Conservation (phyloP, 257 asterid species). For the Capsicum pubescens region DNA sequence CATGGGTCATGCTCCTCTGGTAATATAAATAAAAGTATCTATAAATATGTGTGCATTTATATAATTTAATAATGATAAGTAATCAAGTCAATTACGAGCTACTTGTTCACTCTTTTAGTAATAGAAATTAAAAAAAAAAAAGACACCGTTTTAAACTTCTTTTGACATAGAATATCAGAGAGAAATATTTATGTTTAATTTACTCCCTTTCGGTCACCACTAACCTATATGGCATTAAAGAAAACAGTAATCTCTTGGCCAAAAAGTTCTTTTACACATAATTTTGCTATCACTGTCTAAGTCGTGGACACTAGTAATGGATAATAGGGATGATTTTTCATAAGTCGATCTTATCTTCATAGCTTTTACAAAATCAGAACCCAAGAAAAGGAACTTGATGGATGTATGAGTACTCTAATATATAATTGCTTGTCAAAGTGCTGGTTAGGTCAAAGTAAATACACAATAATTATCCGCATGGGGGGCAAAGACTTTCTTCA, state of each 20-base stretch:
- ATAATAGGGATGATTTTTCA: neutral
- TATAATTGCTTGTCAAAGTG: constrained; percentile 14
- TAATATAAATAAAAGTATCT: too few relatives aligned
- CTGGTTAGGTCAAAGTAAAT: constrained; percentile 29
- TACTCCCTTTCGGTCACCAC: constrained; percentile 42
- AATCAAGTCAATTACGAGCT: neutral
- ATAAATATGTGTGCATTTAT: too few relatives aligned
- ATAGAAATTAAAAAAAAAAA: neutral
- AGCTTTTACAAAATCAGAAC: constrained; percentile 16
- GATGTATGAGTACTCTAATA: neutral
- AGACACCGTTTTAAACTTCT: neutral
- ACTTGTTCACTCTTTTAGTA: neutral
- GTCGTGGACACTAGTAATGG: neutral
- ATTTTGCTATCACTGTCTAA: neutral
- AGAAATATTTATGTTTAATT: neutral
- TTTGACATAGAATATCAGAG: neutral
- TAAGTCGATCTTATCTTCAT: neutral
- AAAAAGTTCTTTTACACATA: neutral
- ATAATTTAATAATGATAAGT: too few relatives aligned
- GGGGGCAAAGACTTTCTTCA: neutral
- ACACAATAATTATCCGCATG: constrained; percentile 22
- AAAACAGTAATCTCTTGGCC: neutral
- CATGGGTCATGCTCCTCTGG: too few relatives aligned
- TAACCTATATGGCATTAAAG: constrained; percentile 1
- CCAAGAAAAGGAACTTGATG: neutral